A percentile compares a stretch with the other conserved stretches of the same genome.
Conservation (phyloP, 768 basidiomycete species). For the Cubamyces lactineus region DNA sequence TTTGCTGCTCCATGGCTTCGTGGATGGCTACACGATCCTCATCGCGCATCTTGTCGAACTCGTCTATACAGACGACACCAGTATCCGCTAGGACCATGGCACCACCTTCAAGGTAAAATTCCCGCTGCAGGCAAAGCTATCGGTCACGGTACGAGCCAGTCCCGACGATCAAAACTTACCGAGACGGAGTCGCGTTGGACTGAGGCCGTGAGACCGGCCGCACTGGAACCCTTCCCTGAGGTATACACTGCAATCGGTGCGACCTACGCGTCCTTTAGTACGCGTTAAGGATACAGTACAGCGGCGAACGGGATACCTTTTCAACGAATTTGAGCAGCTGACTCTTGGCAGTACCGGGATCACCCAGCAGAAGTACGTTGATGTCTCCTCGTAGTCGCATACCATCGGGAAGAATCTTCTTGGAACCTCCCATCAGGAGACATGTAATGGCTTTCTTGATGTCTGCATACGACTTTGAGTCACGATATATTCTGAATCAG, state of each 20-base stretch:
- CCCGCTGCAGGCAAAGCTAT: slow-evolving; percentile 58
- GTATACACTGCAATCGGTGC: slow-evolving; percentile 99
- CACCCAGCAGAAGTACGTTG: slow-evolving; percentile 94
- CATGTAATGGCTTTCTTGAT: slow-evolving; percentile 98
- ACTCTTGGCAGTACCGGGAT: slow-evolving; percentile 98
- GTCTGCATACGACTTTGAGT: slow-evolving; percentile 49
- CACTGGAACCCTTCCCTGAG: slow-evolving; percentile 97
- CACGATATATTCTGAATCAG: not conserved
- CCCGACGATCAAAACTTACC: slow-evolving; percentile 50
- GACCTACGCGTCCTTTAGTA: slow-evolving; percentile 52
- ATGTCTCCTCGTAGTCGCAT: slow-evolving; percentile 98
- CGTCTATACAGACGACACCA: slow-evolving; percentile 98
- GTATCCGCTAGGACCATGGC: slow-evolving; percentile 99
- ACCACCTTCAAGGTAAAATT: slow-evolving; percentile 98
- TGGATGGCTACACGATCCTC: slow-evolving; percentile 99
- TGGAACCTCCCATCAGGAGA: slow-evolving; percentile 95
- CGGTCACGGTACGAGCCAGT: not conserved
- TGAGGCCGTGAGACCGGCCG: slow-evolving; percentile 96
- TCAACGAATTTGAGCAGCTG: slow-evolving; percentile 99
- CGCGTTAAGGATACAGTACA: not conserved
- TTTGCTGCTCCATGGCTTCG: slow-evolving; percentile 99
- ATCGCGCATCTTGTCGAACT: slow-evolving; percentile 99
- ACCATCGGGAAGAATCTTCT: slow-evolving; percentile 95
- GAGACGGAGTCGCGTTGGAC: slow-evolving; percentile 94
- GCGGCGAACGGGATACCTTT: slow-evolving; percentile 54